Percentiles rank a stretch among this genome's conserved stretches.
Conservation (phyloP, 208 protist species). For the Phytomonas francai region DNA sequence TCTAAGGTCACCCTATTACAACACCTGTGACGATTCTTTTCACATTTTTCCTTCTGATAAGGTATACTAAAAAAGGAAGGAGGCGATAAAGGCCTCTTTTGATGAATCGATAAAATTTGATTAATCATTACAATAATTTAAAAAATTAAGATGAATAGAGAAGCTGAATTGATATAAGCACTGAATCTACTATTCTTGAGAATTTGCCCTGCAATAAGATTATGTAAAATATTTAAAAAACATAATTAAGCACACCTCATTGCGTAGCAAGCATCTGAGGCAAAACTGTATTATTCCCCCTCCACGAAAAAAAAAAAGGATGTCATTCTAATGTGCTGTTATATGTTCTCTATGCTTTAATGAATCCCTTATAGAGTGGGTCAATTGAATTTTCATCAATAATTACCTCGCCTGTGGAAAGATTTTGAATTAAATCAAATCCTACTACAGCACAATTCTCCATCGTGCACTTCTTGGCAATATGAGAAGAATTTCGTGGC, state of each 20-base stretch:
- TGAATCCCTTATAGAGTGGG: slow-evolving; percentile 74
- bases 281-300: background rate
- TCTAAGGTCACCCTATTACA: background rate
- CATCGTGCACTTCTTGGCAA: slow-evolving; percentile 76
- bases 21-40: background rate
- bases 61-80: slow-evolving; percentile 3
- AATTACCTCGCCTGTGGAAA: slow-evolving; percentile 43
- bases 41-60: background rate
- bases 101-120: background rate
- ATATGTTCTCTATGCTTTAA: slow-evolving; percentile 13
- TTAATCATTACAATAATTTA: background rate
- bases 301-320: slow-evolving; percentile 5
- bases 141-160: slow-evolving; percentile 2
- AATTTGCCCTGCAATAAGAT: background rate
- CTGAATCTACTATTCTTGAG: background rate
- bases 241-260: background rate
- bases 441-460: slow-evolving; percentile 83
- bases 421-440: slow-evolving; percentile 68
- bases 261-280: background rate
- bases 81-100: slow-evolving; percentile 5
- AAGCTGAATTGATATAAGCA: background rate
- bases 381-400: slow-evolving; percentile 68
- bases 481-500: slow-evolving; percentile 48
- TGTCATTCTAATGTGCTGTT: background rate
- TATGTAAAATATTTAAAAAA: background rate